A percentile compares a stretch with the other conserved stretches of the same genome.
Conservation (phyloP, 176 grass and related monocot genomes). For the Raddia distichophylla region DNA sequence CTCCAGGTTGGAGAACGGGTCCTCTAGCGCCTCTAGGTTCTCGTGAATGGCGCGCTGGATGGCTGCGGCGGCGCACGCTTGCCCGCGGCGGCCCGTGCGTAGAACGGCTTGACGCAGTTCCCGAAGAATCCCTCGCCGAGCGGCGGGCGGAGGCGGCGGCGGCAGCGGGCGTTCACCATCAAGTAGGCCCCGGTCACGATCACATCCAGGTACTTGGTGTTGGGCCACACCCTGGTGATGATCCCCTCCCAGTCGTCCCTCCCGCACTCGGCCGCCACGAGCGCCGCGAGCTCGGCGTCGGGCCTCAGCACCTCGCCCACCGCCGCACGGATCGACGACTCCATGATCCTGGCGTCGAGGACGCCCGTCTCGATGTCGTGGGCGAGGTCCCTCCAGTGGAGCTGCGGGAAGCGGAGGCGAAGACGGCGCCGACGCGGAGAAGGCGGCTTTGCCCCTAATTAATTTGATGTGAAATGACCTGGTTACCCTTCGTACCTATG, state of each 20-base stretch:
- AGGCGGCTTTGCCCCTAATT: no score
- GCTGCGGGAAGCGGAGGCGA: constrained; percentile 91
- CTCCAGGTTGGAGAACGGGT: background rate
- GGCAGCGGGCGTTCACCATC: no score
- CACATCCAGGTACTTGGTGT: constrained; percentile 97
- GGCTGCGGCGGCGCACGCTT: no score
- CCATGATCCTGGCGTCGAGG: constrained; percentile 50
- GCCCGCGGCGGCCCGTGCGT: no score
- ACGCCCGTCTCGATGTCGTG: constrained; percentile 65
- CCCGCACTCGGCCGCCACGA: constrained; percentile 62
- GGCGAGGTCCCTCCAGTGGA: constrained; percentile 74
- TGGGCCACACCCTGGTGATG: constrained; percentile 83
- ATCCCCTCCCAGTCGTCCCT: constrained; percentile 69
- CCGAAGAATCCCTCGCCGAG: no score
- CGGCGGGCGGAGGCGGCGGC: no score
- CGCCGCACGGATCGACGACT: constrained; percentile 65
- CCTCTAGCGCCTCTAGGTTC: background rate
- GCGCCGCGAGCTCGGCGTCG: constrained; percentile 49
- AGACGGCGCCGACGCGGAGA: constrained; percentile 92
- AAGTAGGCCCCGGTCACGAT: constrained; percentile 80
- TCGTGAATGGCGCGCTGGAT: no score
- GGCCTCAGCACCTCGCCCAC: constrained; percentile 59
- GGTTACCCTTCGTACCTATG: no score
- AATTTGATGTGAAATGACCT: no score
- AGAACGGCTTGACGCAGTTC: no score